Evolutionary conservation across 2,329 filamentous ascomycete species (phyloP).

Genomic region (Cladosporium halotolerans): DNA sequence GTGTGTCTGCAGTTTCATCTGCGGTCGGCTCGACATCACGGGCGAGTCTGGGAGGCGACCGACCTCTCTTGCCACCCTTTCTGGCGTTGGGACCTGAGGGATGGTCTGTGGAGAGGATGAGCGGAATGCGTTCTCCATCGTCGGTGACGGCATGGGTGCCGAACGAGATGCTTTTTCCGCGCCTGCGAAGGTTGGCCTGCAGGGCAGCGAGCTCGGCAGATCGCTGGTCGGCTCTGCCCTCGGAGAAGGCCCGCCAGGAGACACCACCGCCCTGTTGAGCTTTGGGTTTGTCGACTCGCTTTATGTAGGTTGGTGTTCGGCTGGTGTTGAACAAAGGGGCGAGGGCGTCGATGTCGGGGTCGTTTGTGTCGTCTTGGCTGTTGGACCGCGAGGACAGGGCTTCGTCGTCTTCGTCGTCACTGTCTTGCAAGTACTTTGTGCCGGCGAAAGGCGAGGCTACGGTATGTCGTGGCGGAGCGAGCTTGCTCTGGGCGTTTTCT

Average conservation of each 20-base stretch:
- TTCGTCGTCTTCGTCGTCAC: slow-evolving; percentile 26
- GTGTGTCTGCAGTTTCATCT: slow-evolving; percentile 26
- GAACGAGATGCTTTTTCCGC: slow-evolving; percentile 30
- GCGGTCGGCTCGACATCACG: slow-evolving; percentile 23
- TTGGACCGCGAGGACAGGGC: slow-evolving; percentile 24
- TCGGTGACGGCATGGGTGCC: slow-evolving; percentile 28
- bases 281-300: slow-evolving; percentile 27
- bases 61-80: slow-evolving; percentile 14
- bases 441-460: slow-evolving; percentile 31
- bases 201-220: slow-evolving; percentile 29
- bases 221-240: slow-evolving; percentile 27
- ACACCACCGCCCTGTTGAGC: slow-evolving; percentile 26
- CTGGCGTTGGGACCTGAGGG: slow-evolving; percentile 15
- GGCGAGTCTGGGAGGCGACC: slow-evolving; percentile 25
- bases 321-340: slow-evolving; percentile 9
- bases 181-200: slow-evolving; percentile 25
- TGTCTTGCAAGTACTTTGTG: slow-evolving; percentile 32
- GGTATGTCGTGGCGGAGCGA: slow-evolving; percentile 24
- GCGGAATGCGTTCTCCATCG: slow-evolving; percentile 27
- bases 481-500: slow-evolving; percentile 14
- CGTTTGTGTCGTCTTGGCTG: slow-evolving; percentile 20
- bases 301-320: slow-evolving; percentile 15
- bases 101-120: slow-evolving; percentile 16
- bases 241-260: slow-evolving; percentile 32
- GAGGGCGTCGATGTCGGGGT: slow-evolving; percentile 5